These are phyloP conservation scores for Macrotyloma uniflorum DNA, from an alignment of 306 rosid species.

Conservation along the genomic window DNA sequence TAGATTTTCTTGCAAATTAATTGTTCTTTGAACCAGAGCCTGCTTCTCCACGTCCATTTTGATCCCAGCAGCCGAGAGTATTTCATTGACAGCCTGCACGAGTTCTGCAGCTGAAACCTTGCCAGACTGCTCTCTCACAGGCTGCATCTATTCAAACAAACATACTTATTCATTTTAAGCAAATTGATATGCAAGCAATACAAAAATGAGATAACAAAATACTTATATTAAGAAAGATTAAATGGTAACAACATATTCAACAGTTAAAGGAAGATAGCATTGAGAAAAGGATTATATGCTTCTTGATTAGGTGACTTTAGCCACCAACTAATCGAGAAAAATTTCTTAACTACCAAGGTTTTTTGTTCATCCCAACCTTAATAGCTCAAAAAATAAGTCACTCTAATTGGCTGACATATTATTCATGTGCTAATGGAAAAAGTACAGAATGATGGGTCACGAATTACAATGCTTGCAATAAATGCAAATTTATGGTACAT, in stretches of 20 bases:
- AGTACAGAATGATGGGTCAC: slow-evolving; percentile 6
- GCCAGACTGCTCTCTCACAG: slow-evolving; percentile 66
- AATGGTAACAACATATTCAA: slow-evolving; percentile 13
- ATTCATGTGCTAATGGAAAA: neutral
- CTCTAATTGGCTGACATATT: neutral
- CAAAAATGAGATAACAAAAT: slow-evolving; percentile 6
- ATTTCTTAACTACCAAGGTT: neutral
- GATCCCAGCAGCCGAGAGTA: slow-evolving; percentile 90
- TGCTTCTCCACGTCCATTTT: slow-evolving; percentile 87
- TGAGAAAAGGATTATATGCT: slow-evolving; percentile 16
- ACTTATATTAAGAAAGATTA: neutral
- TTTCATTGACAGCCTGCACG: slow-evolving; percentile 94
- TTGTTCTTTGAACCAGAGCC: slow-evolving; percentile 71
- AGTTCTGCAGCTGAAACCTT: slow-evolving; percentile 85
- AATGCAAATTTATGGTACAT: neutral
- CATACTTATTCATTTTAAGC: slow-evolving; percentile 47
- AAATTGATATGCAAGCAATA: slow-evolving; percentile 28
- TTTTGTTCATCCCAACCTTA: slow-evolving; percentile 22
- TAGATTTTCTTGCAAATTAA: slow-evolving; percentile 80
- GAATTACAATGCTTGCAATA: slow-evolving; percentile 26
- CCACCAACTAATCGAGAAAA: neutral
- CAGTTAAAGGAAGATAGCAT: slow-evolving; percentile 18
- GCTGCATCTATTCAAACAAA: slow-evolving; percentile 49
- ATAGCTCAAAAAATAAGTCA: neutral
- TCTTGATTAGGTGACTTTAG: neutral